Evolutionary conservation across 2,329 filamentous ascomycete species (phyloP).

Genomic region (Pseudohalonectria lignicola): DNA sequence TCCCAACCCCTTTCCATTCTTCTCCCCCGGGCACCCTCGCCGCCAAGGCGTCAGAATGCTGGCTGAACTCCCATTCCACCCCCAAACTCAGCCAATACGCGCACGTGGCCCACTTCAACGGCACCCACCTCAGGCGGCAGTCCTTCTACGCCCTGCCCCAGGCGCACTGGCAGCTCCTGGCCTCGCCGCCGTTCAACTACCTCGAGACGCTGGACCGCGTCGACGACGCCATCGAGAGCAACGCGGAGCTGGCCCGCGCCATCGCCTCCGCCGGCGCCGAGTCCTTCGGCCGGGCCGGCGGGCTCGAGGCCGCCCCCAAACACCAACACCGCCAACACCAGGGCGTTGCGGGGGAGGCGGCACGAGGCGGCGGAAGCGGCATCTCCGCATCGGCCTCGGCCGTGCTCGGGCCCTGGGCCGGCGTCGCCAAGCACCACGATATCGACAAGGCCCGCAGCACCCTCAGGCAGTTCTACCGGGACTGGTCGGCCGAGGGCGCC

Average conservation of each 20-base stretch:
- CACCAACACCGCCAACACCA: no score
- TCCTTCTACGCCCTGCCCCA: constrained; percentile 87
- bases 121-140: constrained; percentile 81
- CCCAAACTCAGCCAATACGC: constrained; percentile 64
- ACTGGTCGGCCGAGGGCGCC: constrained; percentile 76
- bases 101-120: constrained; percentile 75
- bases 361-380: constrained; percentile 8
- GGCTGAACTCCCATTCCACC: no score
- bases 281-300: constrained; percentile 44
- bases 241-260: constrained; percentile 69
- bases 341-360: not conserved
- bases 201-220: constrained; percentile 67
- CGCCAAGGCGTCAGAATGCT: no score
- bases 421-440: constrained; percentile 60
- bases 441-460: constrained; percentile 89
- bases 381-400: constrained; percentile 16
- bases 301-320: not conserved
- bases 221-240: constrained; percentile 81
- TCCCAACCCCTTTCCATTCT: no score
- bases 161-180: constrained; percentile 73
- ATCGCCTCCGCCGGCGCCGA: constrained; percentile 62
- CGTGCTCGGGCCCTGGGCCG: constrained; percentile 55
- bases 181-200: constrained; percentile 71
- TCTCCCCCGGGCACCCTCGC: no score
- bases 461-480: constrained; percentile 84